These are phyloP conservation scores for Nannochloropsis salina DNA, from an alignment of 108 stramenopile species.

Conservation along the genomic window DNA sequence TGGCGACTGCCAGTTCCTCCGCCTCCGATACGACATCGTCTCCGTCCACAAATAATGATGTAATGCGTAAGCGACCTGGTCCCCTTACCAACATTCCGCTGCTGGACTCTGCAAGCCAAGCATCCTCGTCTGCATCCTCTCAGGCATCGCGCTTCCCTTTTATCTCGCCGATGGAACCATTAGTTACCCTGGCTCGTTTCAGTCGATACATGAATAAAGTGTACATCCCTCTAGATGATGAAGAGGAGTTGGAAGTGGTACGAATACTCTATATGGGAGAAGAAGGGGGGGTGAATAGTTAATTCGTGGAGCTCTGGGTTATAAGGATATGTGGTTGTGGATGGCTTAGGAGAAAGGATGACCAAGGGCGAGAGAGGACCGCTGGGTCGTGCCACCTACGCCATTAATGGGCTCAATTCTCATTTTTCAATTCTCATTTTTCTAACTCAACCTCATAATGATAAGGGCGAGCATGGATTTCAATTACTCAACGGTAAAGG, in stretches of 20 bases:
- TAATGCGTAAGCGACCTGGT: background rate
- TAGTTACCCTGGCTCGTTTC: background rate
- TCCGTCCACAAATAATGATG: background rate
- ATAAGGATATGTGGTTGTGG: too few species aligned
- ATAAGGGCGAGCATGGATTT: background rate
- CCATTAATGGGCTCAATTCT: background rate
- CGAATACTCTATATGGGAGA: background rate
- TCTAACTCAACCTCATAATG: background rate
- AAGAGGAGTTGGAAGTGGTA: constrained; percentile 9
- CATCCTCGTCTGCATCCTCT: background rate
- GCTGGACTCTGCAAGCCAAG: background rate
- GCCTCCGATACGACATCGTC: background rate
- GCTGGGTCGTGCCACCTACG: too few species aligned
- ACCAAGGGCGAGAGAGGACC: too few species aligned
- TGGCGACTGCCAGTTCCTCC: constrained; percentile 13
- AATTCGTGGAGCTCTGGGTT: too few species aligned
- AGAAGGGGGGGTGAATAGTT: too few species aligned
- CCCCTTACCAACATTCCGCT: background rate
- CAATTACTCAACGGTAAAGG: background rate
- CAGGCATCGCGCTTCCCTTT: background rate
- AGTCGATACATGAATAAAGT: background rate
- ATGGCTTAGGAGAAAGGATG: too few species aligned
- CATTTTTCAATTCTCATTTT: background rate
- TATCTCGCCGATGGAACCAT: background rate
- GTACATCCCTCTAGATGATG: background rate